Percentiles rank a stretch among this genome's conserved stretches.
phyloP scores from a whole-genome alignment of 2,329 filamentous ascomycete species.

The Penicillium olsonii region DNA sequence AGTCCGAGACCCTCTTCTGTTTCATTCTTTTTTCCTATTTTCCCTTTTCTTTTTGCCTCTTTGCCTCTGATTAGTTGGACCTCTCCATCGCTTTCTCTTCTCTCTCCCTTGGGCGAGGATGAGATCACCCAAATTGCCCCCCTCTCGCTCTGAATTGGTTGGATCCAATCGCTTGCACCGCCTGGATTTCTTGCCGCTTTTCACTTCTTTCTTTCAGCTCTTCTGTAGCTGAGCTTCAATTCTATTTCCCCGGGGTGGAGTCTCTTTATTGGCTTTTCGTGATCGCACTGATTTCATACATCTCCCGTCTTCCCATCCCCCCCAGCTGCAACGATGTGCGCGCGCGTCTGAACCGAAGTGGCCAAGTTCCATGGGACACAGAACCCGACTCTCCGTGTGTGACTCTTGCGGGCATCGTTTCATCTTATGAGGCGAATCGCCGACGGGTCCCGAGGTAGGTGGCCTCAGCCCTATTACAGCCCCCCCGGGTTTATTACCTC shows the following conservation, averaged over 20 bases:
- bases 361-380: slow-evolving; percentile 27
- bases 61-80: slow-evolving; percentile 13
- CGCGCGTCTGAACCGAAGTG: slow-evolving; percentile 14
- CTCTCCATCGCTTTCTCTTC: not conserved
- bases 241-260: not conserved
- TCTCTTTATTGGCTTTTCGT: not conserved
- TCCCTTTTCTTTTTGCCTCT: slow-evolving; percentile 15
- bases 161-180: slow-evolving; percentile 25
- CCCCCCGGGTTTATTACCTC: slow-evolving; percentile 2
- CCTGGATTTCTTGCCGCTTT: slow-evolving; percentile 19
- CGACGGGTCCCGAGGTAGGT: slow-evolving; percentile 20
- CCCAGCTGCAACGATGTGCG: too few species aligned
- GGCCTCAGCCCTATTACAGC: slow-evolving; percentile 22
- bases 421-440: slow-evolving; percentile 30
- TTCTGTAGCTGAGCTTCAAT: slow-evolving; percentile 7
- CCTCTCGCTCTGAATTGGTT: slow-evolving; percentile 15
- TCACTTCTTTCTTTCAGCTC: slow-evolving; percentile 2
- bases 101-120: slow-evolving; percentile 7
- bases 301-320: too few species aligned
- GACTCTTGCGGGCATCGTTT: slow-evolving; percentile 26
- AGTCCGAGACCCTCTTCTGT: slow-evolving; percentile 6
- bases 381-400: slow-evolving; percentile 26
- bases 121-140: slow-evolving; percentile 24
- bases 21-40: slow-evolving; percentile 9
- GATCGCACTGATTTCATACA: too few species aligned